Percentiles rank a stretch among this genome's conserved stretches.
Conservation (phyloP, 305 asterid species). For the Solanum hybrid region DNA sequence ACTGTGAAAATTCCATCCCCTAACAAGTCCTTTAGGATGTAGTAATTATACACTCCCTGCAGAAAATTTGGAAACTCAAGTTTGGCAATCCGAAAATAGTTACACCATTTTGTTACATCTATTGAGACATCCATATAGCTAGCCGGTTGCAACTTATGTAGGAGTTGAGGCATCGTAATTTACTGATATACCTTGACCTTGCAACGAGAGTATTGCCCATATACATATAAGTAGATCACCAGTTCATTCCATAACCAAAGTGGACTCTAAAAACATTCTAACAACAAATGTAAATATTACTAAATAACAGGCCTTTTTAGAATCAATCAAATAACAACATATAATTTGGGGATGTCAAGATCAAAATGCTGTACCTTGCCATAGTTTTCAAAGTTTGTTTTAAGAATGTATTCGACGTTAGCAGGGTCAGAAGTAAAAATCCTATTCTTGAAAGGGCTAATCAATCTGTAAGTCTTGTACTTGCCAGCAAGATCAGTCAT, state of each 20-base stretch:
- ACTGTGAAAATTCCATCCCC: conserved; percentile 51
- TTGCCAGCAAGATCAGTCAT: conserved; percentile 33
- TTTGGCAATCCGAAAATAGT: background rate
- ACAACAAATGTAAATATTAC: too few species aligned
- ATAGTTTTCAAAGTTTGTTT: conserved; percentile 52
- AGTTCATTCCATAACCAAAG: too few species aligned
- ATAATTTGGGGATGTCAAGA: background rate
- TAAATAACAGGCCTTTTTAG: background rate
- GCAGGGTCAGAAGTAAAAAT: conserved; percentile 60
- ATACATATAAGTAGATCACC: too few species aligned
- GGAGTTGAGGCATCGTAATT: background rate
- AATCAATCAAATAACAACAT: background rate
- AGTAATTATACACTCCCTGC: background rate
- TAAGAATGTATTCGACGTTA: conserved; percentile 55
- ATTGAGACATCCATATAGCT: background rate
- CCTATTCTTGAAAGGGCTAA: conserved; percentile 28
- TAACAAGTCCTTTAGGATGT: conserved; percentile 17
- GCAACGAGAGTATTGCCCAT: too few species aligned
- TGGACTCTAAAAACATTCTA: too few species aligned
- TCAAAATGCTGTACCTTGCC: conserved; percentile 40
- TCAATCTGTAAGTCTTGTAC: conserved; percentile 45
- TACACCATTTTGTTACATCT: background rate
- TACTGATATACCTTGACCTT: background rate
- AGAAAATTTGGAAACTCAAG: background rate
- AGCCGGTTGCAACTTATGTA: too few species aligned